These are phyloP conservation scores for Antitrichia curtipendula DNA, from an alignment of 225 moss, liverwort and hornwort species.

Conservation along the genomic window DNA sequence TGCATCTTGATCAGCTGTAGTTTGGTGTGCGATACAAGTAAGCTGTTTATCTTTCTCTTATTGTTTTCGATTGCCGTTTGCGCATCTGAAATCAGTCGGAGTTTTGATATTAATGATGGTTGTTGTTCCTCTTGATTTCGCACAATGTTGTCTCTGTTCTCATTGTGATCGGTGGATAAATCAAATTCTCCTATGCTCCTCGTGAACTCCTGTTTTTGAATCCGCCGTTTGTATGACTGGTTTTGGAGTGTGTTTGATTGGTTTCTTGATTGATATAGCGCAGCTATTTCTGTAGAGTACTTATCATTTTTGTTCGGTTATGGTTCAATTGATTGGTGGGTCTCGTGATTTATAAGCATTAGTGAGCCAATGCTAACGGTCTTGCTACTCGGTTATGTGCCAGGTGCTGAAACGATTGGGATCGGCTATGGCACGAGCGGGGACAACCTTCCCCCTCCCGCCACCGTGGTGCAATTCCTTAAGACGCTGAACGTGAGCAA, in stretches of 20 bases:
- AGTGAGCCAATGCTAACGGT: not conserved
- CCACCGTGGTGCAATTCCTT: conserved; percentile 27
- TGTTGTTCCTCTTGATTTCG: not conserved
- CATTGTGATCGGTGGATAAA: too few species aligned
- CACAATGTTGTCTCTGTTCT: not conserved
- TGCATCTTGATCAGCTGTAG: conserved; percentile 4
- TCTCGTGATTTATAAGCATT: not conserved
- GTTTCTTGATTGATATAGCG: not conserved
- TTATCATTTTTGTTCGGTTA: too few species aligned
- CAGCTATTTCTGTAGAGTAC: not conserved
- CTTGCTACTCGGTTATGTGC: not conserved
- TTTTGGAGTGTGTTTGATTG: not conserved
- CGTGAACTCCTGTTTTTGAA: not conserved
- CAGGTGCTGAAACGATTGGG: conserved; percentile 32
- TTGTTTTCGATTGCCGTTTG: not conserved
- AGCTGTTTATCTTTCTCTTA: not conserved
- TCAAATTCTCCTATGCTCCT: not conserved
- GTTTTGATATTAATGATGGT: not conserved
- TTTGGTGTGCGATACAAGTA: not conserved
- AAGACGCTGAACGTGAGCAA: conserved; percentile 24
- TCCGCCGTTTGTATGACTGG: not conserved
- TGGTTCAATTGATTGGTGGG: not conserved
- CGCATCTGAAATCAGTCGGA: not conserved
- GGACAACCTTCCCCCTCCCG: conserved; percentile 31
- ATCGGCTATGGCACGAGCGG: conserved; percentile 38